Evolutionary conservation across 257 asterid species (phyloP), one percentile per base, ranked within the genome.

Genomic region (Coffea eugenioides): DNA sequence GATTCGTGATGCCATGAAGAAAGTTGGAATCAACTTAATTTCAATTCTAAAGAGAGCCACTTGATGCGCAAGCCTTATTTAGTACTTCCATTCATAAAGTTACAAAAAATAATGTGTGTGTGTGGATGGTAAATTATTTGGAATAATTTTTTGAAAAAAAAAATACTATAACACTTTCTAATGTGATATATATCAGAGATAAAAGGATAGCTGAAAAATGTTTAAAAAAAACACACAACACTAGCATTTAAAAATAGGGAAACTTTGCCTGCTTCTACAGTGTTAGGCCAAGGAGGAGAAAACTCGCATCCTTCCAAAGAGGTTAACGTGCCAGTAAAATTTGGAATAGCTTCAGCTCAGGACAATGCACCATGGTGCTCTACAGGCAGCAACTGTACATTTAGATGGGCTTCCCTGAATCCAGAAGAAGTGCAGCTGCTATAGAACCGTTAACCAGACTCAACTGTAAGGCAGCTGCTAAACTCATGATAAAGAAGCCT

Each of bases 341-440:
- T 73, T 46, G 39, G n/a, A 46, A 41, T 71, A 23, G 39, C 65
- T 73, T 31, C 46, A 27, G 45, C 7, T 49, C 0, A 49, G 27
- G 39, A 18, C 77, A 49, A 2, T 10, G 23, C 27, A 27, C 70
- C 56, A 67, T 71, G 74, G 41, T 62, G 45, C 75, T 45, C 75
- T 67, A 74, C 84, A 85, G 79, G 71, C 74, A 77, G 75, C 74
- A 59, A 73, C 83, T 84, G 80, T 69, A 77, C 78, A 83, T 23
- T 46, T 71, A 71, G 74, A 81, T 51, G 71, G 82, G 80, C 82
- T 76, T 43, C 84, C 31, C 31, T 31, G 0, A 31, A 31, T 31
- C 31, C 31, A 31, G 31, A 31, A 31, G 31, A 31, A 31, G 31
- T 31, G 31, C 31, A 31, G 31, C 31, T 31, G 31, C 31, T 31